phyloP scores from a whole-genome alignment of 2,329 filamentous ascomycete species.

The Penicillium sp. region DNA sequence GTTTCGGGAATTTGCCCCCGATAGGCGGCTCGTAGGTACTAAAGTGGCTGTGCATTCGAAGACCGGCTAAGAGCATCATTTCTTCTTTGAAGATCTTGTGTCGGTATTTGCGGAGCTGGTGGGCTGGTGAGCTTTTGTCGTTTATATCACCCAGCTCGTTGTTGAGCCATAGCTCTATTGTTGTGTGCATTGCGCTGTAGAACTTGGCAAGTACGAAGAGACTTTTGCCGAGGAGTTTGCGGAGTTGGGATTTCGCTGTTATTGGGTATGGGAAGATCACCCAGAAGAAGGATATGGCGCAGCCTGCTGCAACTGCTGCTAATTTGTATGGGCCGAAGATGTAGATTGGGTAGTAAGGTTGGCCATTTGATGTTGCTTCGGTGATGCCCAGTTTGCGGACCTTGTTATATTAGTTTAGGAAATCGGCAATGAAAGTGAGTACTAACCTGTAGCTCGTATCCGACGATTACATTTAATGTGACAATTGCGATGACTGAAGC shows the following conservation, averaged over 20 bases:
- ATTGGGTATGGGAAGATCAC: slow-evolving; percentile 73
- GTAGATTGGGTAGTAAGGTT: slow-evolving; percentile 69
- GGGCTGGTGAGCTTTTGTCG: slow-evolving; percentile 18
- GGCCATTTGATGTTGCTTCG: slow-evolving; percentile 58
- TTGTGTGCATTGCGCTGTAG: slow-evolving; percentile 70
- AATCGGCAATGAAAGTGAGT: background rate
- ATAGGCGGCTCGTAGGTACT: slow-evolving; percentile 69
- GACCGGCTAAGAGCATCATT: slow-evolving; percentile 60
- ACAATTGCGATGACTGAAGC: slow-evolving; percentile 61
- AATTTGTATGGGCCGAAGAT: slow-evolving; percentile 71
- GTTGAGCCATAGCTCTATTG: slow-evolving; percentile 61
- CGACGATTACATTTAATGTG: slow-evolving; percentile 63
- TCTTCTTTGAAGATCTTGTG: slow-evolving; percentile 66
- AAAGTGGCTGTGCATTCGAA: slow-evolving; percentile 64
- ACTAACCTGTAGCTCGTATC: slow-evolving; percentile 67
- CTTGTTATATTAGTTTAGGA: slow-evolving; percentile 9
- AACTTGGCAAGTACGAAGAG: slow-evolving; percentile 73
- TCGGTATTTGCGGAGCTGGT: slow-evolving; percentile 54
- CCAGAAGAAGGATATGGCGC: slow-evolving; percentile 72
- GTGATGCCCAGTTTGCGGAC: slow-evolving; percentile 55
- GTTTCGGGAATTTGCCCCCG: slow-evolving; percentile 69
- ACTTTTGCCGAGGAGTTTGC: slow-evolving; percentile 65
- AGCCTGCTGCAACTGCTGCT: slow-evolving; percentile 65
- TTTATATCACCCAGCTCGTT: slow-evolving; percentile 49
- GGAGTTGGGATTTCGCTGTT: slow-evolving; percentile 67